Base-by-base conservation (phyloP, 1,284 basidiomycete genomes). In the Bondarzewia mesenterica region DNA sequence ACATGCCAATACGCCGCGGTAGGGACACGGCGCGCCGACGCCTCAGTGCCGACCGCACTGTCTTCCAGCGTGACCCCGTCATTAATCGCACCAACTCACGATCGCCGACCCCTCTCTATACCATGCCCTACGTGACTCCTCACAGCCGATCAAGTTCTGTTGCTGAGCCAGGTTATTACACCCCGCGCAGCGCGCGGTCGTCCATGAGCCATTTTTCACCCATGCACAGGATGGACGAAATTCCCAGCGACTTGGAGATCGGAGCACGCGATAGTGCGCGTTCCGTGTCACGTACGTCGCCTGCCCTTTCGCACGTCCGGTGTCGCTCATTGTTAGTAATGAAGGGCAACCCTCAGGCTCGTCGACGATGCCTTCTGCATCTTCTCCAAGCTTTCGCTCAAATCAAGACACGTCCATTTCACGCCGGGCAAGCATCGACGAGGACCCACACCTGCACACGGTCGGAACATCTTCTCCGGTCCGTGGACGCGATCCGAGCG, bases 41-140 rank as follows among this genome's bases (percentile, higher is more conserved):
- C 25, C 57, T 63, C 48, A 68, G 65, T 50, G 60, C 62, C n/a
- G 67, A 67, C 52, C 60, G 64, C 50, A 58, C 60, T 0, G 51
- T 56, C 45, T 64, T 58, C 47, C 64, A 65, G 50, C 58, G 61
- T 8, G 59, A 59, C 23, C 60, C 54, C 46, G 55, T 65, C 12
- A 44, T 55, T 4, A 64, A 66, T 36, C 59, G 50, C 40, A 57
- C 53, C 21, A 58, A 57, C 42, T 47, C 53, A 22, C 54, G 58
- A 4, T 47, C 51, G n/a, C 51, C 56, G 5, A 53, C 57, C 6
- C 66, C 60, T 3, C 65, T 67, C 8, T 63, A 67, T 51, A 63
- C 63, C 1, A 59, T 63, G 15, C 22, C 8, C 12, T 12, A 14
- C 15, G 8, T n/a, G 6, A n/a, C 36, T 18, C 8, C 18, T 10